Percentiles rank a stretch among this genome's conserved stretches.
Conservation (phyloP, 2,329 filamentous ascomycete species). For the Biscogniauxia sp. region DNA sequence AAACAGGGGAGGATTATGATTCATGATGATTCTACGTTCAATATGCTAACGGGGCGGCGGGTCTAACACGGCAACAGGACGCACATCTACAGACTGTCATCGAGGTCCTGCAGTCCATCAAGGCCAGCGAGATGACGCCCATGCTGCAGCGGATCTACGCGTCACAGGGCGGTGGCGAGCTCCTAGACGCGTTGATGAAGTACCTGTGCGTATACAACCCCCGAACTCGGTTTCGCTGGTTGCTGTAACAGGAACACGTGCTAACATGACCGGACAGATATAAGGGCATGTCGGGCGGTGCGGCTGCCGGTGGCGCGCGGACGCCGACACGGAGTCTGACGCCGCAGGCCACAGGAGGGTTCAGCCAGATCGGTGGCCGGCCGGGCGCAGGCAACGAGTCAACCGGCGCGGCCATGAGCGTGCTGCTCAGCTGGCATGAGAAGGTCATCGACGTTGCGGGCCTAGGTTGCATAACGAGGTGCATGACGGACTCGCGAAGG, state of each 20-base stretch:
- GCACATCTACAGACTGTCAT: constrained; percentile 83
- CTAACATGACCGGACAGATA: constrained; percentile 53
- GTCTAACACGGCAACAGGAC: constrained; percentile 53
- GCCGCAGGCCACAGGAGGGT: constrained; percentile 82
- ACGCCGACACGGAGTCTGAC: constrained; percentile 53
- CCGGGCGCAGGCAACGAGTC: constrained; percentile 59
- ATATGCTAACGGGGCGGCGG: too few species aligned
- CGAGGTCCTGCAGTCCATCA: constrained; percentile 94
- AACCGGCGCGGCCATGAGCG: constrained; percentile 88
- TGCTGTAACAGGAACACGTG: constrained; percentile 1
- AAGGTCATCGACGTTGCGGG: constrained; percentile 95
- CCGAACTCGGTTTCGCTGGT: not conserved
- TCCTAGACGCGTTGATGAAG: constrained; percentile 93
- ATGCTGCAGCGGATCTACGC: constrained; percentile 79
- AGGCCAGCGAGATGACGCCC: constrained; percentile 91
- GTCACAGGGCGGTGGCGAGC: constrained; percentile 76
- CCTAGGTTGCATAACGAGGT: constrained; percentile 84
- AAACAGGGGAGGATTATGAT: too few species aligned
- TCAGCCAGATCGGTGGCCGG: constrained; percentile 71
- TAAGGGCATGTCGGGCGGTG: constrained; percentile 75
- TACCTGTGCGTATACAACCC: constrained; percentile 68
- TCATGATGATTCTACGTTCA: too few species aligned
- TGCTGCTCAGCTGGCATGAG: constrained; percentile 96
- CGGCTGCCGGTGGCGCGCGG: constrained; percentile 37
- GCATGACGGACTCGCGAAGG: constrained; percentile 94